Percentiles rank a stretch among this genome's conserved stretches.
These are phyloP conservation scores for Allium sativum DNA, from an alignment of 106 monocot species.

Conservation along the genomic window DNA sequence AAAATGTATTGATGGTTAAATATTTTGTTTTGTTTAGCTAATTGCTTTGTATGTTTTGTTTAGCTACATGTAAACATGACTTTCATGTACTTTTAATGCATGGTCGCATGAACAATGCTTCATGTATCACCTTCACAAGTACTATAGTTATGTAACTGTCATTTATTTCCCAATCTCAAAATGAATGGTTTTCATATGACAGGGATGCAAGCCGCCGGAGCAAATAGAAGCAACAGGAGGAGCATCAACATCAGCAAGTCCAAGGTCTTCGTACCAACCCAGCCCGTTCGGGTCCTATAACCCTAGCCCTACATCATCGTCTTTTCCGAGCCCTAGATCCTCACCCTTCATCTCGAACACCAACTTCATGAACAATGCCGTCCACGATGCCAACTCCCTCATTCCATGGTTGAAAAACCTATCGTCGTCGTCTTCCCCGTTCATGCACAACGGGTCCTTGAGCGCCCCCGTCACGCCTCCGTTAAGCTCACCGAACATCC, in stretches of 20 bases:
- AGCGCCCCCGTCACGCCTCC: constrained; percentile 73
- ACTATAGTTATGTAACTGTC: not conserved
- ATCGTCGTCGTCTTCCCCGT: constrained; percentile 40
- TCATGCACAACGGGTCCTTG: constrained; percentile 45
- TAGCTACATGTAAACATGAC: not conserved
- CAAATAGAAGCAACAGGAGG: constrained; percentile 34
- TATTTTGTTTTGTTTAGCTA: not conserved
- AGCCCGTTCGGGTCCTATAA: constrained; percentile 63
- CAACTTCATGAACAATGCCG: constrained; percentile 4
- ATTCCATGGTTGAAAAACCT: constrained; percentile 89
- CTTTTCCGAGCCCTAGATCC: constrained; percentile 55
- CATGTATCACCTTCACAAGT: not conserved
- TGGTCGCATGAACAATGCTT: not conserved
- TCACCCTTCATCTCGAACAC: constrained; percentile 36
- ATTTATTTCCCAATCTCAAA: not conserved
- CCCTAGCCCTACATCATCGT: constrained; percentile 53
- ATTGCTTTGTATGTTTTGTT: not conserved
- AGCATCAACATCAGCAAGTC: constrained; percentile 53
- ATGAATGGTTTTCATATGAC: not conserved
- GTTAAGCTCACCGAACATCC: constrained; percentile 49
- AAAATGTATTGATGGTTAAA: too few species aligned
- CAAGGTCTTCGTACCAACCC: constrained; percentile 73
- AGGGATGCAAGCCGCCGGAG: constrained; percentile 69
- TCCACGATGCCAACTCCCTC: constrained; percentile 36
- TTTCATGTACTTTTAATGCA: not conserved